Base-by-base conservation (phyloP, 306 rosid species). In the Trifolium fragiferum region DNA sequence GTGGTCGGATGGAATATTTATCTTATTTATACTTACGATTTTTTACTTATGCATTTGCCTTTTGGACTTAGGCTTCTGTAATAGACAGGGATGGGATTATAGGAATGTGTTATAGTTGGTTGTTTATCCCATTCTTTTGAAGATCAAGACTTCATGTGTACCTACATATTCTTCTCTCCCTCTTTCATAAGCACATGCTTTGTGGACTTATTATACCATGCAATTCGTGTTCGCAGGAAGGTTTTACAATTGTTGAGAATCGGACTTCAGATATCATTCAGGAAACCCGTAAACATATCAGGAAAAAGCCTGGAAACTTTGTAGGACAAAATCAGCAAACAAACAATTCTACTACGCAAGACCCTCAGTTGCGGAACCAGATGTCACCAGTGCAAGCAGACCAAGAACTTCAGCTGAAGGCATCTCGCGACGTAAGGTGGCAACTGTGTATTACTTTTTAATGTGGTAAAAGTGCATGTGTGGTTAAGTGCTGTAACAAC, bases 361-460 rank as follows among this genome's bases (percentile, higher is more conserved):
- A 86, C 16, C 76, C 87, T 46, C 89, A 86, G 50, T 43, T 70
- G 70, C 82, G 82, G 54, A 55, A 81, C 78, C 93, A 87, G 47
- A 75, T 43, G 67, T n/a, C 84, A 5, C 84, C 82, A 68, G 74
- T 59, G 67, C 92, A 89, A 82, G 80, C 90, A 57, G 89, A 81
- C 85, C 86, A 88, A 70, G 97, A 88, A 73, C 98, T 94, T 85
- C 98, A 93, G 82, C 77, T 93, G 90, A 93, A 90, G 90, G 98
- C 98, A 78, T 93, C 96, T 80, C 92, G 96, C 88, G 96, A 90
- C 90, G 93, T 90, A 88, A 90, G 96, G 96, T 90, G 93, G 93
- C 93, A 86, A 89, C 90, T 84, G 15, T 93, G 88, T 89, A 86
- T 91, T 78, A 76, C 89, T 87, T 84, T 87, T 90, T 85, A 49